Evolutionary conservation across 371 early-diverging fungal genomes (phyloP), one percentile per base, ranked within the genome.

Genomic region (Umbelopsis sp.): DNA sequence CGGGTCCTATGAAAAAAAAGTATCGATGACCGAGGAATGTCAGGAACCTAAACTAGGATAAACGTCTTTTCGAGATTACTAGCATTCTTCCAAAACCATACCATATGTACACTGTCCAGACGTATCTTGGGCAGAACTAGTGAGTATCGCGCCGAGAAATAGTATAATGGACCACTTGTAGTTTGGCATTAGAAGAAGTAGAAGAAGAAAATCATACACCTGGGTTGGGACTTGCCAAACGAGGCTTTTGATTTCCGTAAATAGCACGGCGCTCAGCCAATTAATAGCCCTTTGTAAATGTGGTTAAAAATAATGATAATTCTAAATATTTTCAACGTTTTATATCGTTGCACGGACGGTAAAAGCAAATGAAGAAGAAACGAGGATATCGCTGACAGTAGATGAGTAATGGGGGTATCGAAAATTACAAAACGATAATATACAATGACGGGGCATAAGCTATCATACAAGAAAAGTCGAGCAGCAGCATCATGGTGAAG

Each of bases 81-180:
- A 7, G 12, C 7, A 41, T 7, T 10, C 1, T 29, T 4, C 7
- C 41, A 41, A 41, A 10, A 41, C 10, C 35, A 35, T 57, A 57
- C 57, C 57, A 29, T 37, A 57, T 35, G 57, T 57, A 35, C 57
- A 57, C n/a, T 57, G 57, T 14, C 35, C 57, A 6, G 57, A 14
- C 10, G 32, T 57, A 18, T 57, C 57, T 57, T 57, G 57, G 1
- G 57, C 57, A 35, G 35, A 9, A 29, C 18, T 35, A 10, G 14
- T 14, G 3, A 35, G 29, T 35, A 57, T 35, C 7, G 35, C 12
- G 16, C 57, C 32, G 35, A 57, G 57, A 24, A 35, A 57, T 1
- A 57, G 57, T 16, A 57, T 5, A 35, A 57, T 35, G 37, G 57
- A 35, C 57, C 57, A 57, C 35, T 57, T 57, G 57, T 29, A n/a